These are phyloP conservation scores for Articulospora tetracladia DNA, from an alignment of 495 filamentous ascomycete species.

Conservation along the genomic window DNA sequence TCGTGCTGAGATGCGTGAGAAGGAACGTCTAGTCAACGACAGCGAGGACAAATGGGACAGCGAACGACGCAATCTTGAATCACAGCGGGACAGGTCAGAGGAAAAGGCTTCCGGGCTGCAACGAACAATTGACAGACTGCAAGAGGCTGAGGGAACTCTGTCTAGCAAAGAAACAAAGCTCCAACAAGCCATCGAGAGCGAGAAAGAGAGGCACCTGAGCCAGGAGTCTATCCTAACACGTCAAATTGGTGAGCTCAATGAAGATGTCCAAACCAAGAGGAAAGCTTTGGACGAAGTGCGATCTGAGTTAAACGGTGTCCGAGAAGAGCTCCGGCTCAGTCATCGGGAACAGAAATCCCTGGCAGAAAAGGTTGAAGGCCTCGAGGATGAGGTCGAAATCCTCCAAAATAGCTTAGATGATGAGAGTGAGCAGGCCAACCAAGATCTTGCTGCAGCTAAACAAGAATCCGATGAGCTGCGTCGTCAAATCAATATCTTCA, in stretches of 20 bases:
- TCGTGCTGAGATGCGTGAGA: conserved; percentile 68
- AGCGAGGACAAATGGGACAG: conserved; percentile 70
- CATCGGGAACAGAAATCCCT: conserved; percentile 60
- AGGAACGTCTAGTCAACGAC: conserved; percentile 64
- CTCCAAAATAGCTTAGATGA: conserved; percentile 72
- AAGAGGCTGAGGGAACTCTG: conserved; percentile 59
- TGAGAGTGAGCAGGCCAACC: conserved; percentile 61
- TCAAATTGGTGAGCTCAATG: conserved; percentile 55
- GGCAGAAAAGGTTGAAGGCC: conserved; percentile 62
- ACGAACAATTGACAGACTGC: conserved; percentile 68
- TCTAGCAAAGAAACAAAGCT: conserved; percentile 62
- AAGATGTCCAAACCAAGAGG: conserved; percentile 52
- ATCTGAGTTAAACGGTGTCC: conserved; percentile 54
- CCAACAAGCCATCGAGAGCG: conserved; percentile 57
- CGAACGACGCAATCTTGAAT: conserved; percentile 58
- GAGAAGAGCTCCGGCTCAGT: conserved; percentile 65
- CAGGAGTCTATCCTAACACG: conserved; percentile 51
- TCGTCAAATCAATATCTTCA: conserved; percentile 41
- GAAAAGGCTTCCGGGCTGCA: conserved; percentile 67
- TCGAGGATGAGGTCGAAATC: conserved; percentile 79
- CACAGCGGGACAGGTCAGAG: conserved; percentile 63
- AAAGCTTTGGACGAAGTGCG: conserved; percentile 49
- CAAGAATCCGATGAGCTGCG: conserved; percentile 47
- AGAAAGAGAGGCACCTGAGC: conserved; percentile 51
- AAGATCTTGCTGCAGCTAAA: conserved; percentile 44